phyloP scores from a whole-genome alignment of 2,329 filamentous ascomycete species.

The Colletotrichum limetticola region DNA sequence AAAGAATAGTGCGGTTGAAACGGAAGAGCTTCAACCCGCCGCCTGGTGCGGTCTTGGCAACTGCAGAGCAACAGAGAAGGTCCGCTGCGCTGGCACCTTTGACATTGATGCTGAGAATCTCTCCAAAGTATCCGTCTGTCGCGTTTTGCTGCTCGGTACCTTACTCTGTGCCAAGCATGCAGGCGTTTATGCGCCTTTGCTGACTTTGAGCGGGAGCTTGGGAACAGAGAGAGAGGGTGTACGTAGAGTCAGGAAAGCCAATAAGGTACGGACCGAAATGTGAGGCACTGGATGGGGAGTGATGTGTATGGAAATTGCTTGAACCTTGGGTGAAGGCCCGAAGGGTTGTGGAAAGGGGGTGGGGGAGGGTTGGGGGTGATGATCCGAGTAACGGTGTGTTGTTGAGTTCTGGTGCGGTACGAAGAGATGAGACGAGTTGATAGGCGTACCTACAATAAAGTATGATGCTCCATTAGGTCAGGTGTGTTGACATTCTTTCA shows the following conservation, averaged over 20 bases:
- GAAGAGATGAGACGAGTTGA: not conserved
- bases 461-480: not conserved
- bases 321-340: not conserved
- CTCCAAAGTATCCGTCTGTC: not conserved
- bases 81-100: conserved; percentile 28
- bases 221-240: not conserved
- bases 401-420: not conserved
- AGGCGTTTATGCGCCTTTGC: not conserved
- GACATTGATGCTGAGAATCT: conserved; percentile 7
- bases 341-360: not conserved
- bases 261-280: conserved; percentile 11
- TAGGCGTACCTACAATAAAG: not conserved
- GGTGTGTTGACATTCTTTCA: not conserved
- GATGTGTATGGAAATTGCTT: not conserved
- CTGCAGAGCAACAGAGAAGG: conserved; percentile 27
- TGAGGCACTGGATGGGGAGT: conserved; percentile 2
- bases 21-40: conserved; percentile 32
- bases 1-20: conserved; percentile 31
- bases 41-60: conserved; percentile 31
- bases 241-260: not conserved
- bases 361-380: not conserved
- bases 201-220: not conserved
- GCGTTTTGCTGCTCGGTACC: not conserved
- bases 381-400: not conserved
- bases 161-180: conserved; percentile 11